A percentile compares a stretch with the other conserved stretches of the same genome.
Evolutionary conservation across 805 yeast genomes (phyloP).

Genomic region (Candida namnaoensis): DNA sequence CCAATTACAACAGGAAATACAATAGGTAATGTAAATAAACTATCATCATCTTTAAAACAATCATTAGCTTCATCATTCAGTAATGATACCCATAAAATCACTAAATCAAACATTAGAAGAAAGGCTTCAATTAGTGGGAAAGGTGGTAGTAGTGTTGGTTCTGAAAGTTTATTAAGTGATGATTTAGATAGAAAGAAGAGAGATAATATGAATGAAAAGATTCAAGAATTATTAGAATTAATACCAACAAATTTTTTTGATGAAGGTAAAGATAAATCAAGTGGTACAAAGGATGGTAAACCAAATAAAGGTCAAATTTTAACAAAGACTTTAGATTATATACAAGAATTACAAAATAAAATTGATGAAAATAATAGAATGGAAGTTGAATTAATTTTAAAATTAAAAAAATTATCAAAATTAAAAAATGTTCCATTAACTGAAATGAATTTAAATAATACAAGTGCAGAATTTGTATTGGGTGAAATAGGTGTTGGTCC

Average conservation of each 20-base stretch:
- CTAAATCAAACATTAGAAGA: background rate
- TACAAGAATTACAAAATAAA: slow-evolving; percentile 54
- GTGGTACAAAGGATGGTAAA: slow-evolving; percentile 76
- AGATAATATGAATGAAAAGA: slow-evolving; percentile 50
- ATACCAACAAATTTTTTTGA: slow-evolving; percentile 38
- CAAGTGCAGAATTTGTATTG: slow-evolving; percentile 73
- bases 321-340: slow-evolving; percentile 67
- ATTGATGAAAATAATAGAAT: slow-evolving; percentile 74
- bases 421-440: slow-evolving; percentile 31
- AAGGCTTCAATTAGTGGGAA: background rate
- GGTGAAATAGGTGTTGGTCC: slow-evolving; percentile 83
- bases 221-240: slow-evolving; percentile 38
- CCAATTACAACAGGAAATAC: slow-evolving; percentile 4
- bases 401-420: slow-evolving; percentile 44
- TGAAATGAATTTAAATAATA: slow-evolving; percentile 40
- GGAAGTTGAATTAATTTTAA: slow-evolving; percentile 66
- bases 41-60: slow-evolving; percentile 9
- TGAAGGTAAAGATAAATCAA: slow-evolving; percentile 31
- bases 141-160: background rate
- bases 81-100: background rate
- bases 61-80: slow-evolving; percentile 13
- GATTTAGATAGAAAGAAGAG: slow-evolving; percentile 36
- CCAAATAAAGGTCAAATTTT: slow-evolving; percentile 81
- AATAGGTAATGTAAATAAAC: background rate
- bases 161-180: slow-evolving; percentile 9